Percentiles rank a stretch among this genome's conserved stretches.
Evolutionary conservation across 2,329 filamentous ascomycete genomes (phyloP).

Genomic region (Penicillium sumatraense): DNA sequence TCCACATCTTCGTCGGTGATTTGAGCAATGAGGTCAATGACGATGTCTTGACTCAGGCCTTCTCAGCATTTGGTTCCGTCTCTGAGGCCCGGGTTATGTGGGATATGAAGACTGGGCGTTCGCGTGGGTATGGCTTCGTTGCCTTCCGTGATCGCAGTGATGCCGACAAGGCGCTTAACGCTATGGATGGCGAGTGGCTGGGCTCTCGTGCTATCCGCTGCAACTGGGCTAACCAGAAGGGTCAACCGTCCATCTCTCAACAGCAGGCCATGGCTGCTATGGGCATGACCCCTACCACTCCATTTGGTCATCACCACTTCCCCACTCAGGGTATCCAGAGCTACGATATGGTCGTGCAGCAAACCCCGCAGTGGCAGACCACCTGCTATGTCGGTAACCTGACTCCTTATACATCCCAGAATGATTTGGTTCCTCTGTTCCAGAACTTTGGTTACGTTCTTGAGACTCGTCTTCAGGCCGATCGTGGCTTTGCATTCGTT

Average conservation of each 20-base stretch:
- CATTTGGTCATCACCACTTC: slow-evolving; percentile 97
- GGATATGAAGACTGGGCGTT: slow-evolving; percentile 99
- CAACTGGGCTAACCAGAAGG: slow-evolving; percentile 99
- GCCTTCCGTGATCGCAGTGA: slow-evolving; percentile 93
- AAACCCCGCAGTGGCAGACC: slow-evolving; percentile 97
- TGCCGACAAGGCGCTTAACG: slow-evolving; percentile 92
- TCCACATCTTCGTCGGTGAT: slow-evolving; percentile 98
- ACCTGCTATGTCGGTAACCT: slow-evolving; percentile 98
- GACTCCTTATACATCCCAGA: slow-evolving; percentile 95
- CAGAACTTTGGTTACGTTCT: slow-evolving; percentile 98
- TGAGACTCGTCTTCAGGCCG: slow-evolving; percentile 96
- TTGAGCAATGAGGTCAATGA: slow-evolving; percentile 99
- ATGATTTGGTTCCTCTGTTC: slow-evolving; percentile 95
- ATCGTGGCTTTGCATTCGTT: slow-evolving; percentile 96
- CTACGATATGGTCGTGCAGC: slow-evolving; percentile 94
- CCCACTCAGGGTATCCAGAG: slow-evolving; percentile 95
- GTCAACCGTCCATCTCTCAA: slow-evolving; percentile 97
- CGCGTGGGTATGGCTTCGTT: slow-evolving; percentile 96
- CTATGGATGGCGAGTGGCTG: slow-evolving; percentile 99
- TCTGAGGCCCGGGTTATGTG: slow-evolving; percentile 99
- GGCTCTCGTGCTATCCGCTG: slow-evolving; percentile 97
- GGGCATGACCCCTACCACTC: slow-evolving; percentile 97
- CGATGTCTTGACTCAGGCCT: slow-evolving; percentile 89
- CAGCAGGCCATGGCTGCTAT: slow-evolving; percentile 96
- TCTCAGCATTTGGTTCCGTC: slow-evolving; percentile 92